phyloP scores from a whole-genome alignment of 768 basidiomycete species.

The Sarcodon sp. region DNA sequence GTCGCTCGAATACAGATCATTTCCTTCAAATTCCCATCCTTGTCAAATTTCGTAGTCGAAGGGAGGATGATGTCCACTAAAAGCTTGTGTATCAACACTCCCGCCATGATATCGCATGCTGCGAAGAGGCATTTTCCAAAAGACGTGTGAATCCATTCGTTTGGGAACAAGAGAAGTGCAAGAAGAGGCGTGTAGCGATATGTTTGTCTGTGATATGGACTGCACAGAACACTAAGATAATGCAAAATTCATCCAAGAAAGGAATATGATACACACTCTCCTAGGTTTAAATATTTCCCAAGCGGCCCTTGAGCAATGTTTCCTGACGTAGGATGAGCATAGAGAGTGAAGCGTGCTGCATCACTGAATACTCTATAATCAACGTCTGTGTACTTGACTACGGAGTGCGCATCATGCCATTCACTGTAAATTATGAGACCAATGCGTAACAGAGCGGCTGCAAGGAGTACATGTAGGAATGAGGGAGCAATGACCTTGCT shows the following conservation, averaged over 20 bases:
- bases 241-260: not conserved
- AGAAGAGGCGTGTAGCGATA: constrained; percentile 96
- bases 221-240: constrained; percentile 17
- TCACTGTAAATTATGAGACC: constrained; percentile 75
- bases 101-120: constrained; percentile 69
- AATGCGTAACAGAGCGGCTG: constrained; percentile 48
- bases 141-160: constrained; percentile 65
- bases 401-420: constrained; percentile 75
- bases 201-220: constrained; percentile 84
- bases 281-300: constrained; percentile 31
- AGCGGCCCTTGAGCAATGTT: constrained; percentile 56
- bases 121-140: constrained; percentile 92
- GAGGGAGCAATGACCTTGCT: constrained; percentile 10
- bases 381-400: constrained; percentile 95
- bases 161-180: constrained; percentile 72
- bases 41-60: not conserved
- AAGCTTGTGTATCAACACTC: constrained; percentile 53
- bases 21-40: not conserved
- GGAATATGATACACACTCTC: constrained; percentile 50
- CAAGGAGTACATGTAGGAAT: constrained; percentile 40
- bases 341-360: constrained; percentile 60
- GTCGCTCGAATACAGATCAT: constrained; percentile 26
- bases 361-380: constrained; percentile 96
- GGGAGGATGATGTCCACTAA: constrained; percentile 40
- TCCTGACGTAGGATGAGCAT: constrained; percentile 21